These are phyloP conservation scores for Saccharomyces hybrid DNA, from an alignment of 1,139 yeast genomes.

Conservation along the genomic window DNA sequence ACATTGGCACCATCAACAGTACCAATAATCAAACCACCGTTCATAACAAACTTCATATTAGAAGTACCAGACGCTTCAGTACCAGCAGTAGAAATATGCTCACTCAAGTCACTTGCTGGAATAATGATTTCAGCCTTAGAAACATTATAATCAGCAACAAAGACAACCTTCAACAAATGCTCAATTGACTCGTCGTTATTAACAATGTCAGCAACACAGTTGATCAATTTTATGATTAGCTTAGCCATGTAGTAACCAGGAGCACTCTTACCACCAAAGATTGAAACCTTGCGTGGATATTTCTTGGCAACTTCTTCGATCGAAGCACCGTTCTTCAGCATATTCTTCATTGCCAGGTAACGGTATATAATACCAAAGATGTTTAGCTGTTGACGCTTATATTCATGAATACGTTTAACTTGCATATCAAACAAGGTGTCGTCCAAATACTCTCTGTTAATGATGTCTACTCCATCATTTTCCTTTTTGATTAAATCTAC, in stretches of 20 bases:
- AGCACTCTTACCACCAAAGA: conserved; percentile 93
- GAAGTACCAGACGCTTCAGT: conserved; percentile 96
- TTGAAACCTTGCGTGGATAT: conserved; percentile 67
- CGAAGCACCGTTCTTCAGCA: conserved; percentile 42
- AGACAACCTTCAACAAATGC: conserved; percentile 74
- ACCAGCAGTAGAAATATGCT: conserved; percentile 97
- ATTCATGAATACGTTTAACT: conserved; percentile 92
- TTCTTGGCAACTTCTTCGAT: conserved; percentile 48
- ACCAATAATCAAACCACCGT: conserved; percentile 90
- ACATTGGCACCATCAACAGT: conserved; percentile 97
- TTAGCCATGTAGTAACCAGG: conserved; percentile 97
- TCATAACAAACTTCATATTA: conserved; percentile 89
- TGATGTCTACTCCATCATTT: conserved; percentile 57
- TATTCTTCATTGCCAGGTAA: conserved; percentile 64
- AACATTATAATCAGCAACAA: conserved; percentile 86
- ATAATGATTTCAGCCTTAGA: conserved; percentile 86
- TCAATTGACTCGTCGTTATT: conserved; percentile 70
- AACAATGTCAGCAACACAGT: conserved; percentile 71
- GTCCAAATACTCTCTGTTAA: conserved; percentile 39
- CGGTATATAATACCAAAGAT: conserved; percentile 83
- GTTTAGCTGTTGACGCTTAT: conserved; percentile 90
- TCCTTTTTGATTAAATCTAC: conserved; percentile 61
- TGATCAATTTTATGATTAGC: conserved; percentile 76
- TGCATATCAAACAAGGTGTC: conserved; percentile 80
- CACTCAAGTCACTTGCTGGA: conserved; percentile 86